Base-by-base conservation (phyloP, 257 asterid genomes). In the Solanum paucissectum region DNA sequence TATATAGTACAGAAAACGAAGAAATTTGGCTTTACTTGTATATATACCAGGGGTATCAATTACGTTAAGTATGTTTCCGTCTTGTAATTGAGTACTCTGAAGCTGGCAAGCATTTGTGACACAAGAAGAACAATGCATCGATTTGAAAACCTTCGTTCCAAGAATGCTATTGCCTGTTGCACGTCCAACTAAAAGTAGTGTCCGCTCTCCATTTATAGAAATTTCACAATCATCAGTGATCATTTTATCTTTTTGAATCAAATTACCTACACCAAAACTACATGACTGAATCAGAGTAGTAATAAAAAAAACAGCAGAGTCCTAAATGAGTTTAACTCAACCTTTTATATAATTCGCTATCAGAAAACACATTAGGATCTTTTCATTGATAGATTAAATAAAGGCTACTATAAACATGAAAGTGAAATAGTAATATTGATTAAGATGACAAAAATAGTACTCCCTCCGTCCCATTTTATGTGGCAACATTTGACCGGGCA, bases 151-250 rank as follows among this genome's bases (percentile, higher is more conserved):
- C 91, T 85, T 92, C 37, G 64, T 88, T 34, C 92, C 55, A 20
- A 96, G 89, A 77, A 96, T 95, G 73, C 98, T 95, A 89, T 96
- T 96, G 42, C 98, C 98, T 0, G 99, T 95, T 5, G 98, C 99
- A n/a, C 96, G 86, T 16, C 99, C 99, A 76, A 95, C 95, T 83
- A 96, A 89, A 86, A 94, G 98, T 33, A 95, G 82, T 12, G 98
- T 96, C 32, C 94, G 90, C 44, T 89, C 92, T 7, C 88, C 94
- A 90, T 40, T 91, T 5, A 75, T 42, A 69, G 94, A 72, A 49
- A 95, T 81, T 92, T 95, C 98, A 96, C 96, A 91, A 85, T 93
- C 98, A 83, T 91, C 2, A 60, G 6, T 96, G 87, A 89, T 92
- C 46, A 88, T 62, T 34, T 87, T 88, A 96, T 37, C 55, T 23